A percentile compares a stretch with the other conserved stretches of the same genome.
phyloP scores from a whole-genome alignment of 208 protist species.

The Trypanosoma vivax region DNA sequence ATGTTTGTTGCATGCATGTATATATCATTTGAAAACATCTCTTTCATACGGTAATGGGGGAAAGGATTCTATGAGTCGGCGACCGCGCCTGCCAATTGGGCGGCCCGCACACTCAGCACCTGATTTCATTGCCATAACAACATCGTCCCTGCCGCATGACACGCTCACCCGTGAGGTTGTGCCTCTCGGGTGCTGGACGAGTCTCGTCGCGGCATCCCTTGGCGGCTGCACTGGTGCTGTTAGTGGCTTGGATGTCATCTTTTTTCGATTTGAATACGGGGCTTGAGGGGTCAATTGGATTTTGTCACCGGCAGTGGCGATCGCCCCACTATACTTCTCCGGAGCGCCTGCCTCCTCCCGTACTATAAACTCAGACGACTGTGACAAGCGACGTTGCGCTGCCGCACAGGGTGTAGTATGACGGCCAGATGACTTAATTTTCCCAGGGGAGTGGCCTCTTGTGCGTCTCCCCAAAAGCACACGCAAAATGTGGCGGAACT shows the following conservation, averaged over 20 bases:
- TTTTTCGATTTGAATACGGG: too few species aligned
- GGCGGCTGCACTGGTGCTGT: too few species aligned
- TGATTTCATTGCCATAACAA: neutral
- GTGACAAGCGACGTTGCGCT: neutral
- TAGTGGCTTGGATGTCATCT: too few species aligned
- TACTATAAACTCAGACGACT: neutral
- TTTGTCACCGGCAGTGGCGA: neutral
- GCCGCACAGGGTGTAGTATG: neutral
- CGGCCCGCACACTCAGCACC: neutral
- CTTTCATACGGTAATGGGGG: neutral
- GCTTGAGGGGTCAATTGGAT: too few species aligned
- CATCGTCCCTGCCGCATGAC: neutral
- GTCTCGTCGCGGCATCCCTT: too few species aligned
- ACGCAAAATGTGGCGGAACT: conserved; percentile 2
- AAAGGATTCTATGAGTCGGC: neutral
- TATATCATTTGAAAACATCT: too few species aligned
- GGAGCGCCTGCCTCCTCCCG: neutral
- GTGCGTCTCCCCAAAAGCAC: neutral
- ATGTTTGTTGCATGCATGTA: too few species aligned
- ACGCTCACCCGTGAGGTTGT: too few species aligned
- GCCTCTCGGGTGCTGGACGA: too few species aligned
- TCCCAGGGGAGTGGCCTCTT: neutral
- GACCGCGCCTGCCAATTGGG: neutral
- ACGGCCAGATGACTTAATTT: neutral
- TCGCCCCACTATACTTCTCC: neutral